Evolutionary conservation across 140 eudicot genomes (phyloP).

Genomic region (Stevia rebaudiana): DNA sequence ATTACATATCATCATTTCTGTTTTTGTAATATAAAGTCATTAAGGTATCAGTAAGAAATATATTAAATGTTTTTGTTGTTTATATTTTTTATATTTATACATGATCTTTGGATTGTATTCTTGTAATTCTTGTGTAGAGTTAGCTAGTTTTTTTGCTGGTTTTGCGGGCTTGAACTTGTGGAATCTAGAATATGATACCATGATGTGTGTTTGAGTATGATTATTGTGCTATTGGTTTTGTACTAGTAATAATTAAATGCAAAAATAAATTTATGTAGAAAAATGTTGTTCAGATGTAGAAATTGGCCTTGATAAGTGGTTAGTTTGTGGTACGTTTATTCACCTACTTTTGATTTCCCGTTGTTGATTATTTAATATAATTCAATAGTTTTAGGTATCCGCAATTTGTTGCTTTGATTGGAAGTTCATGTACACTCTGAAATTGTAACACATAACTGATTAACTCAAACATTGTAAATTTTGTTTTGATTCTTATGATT

Average conservation of each 20-base stretch:
- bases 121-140: not conserved
- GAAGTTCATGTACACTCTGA: slow-evolving; percentile 16
- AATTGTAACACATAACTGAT: no score
- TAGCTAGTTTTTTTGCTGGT: not conserved
- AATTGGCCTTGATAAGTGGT: slow-evolving; percentile 18
- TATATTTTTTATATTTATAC: not conserved
- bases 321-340: slow-evolving; percentile 29
- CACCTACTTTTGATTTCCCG: slow-evolving; percentile 27
- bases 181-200: not conserved
- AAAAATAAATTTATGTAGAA: slow-evolving; percentile 4
- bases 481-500: no score
- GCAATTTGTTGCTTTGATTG: slow-evolving; percentile 28
- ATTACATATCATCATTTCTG: slow-evolving; percentile 9
- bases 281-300: slow-evolving; percentile 24
- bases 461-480: no score
- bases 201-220: not conserved
- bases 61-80: not conserved
- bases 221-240: not conserved
- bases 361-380: slow-evolving; percentile 27
- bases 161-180: not conserved
- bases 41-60: slow-evolving; percentile 15
- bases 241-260: not conserved
- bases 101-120: not conserved
- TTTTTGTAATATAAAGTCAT: slow-evolving; percentile 22
- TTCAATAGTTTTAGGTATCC: slow-evolving; percentile 14